Base-by-base conservation (phyloP, 495 filamentous ascomycete genomes). In the Penicillium maclennaniae region DNA sequence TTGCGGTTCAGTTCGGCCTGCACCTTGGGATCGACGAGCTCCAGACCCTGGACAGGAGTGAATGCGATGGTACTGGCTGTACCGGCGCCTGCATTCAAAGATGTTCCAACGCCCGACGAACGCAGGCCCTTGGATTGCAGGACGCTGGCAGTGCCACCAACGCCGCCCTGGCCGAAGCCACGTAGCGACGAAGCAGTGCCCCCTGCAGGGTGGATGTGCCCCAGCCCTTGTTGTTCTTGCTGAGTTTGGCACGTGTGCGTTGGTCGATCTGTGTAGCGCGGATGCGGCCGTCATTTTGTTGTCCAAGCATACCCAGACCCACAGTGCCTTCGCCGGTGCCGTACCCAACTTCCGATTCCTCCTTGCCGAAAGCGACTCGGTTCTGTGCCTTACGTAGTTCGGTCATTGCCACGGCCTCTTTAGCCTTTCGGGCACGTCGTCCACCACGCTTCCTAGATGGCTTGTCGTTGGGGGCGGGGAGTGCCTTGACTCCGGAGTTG, bases 191-290 rank as follows among this genome's bases (percentile, higher is more conserved):
- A 89, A 38, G 89, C 87, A 10, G 80, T 82, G 8, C 77, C 79
- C 37, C 67, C 69, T 58, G 81, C 67, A 25, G 87, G 6, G 88
- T 87, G 21, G 81, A 83, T 43, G 81, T 79, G 43, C 91, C 92
- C 95, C 95, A 98, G 41, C 93, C 95, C 62, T 95, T 91, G 72
- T 93, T 93, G 76, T 92, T 95, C 60, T 95, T 92, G 65, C 87
- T 90, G 26, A 97, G 81, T 66, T 89, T 95, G 34, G 95, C 93
- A 45, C 89, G 80, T 17, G 93, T 98, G 40, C 91, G 83, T 60
- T 95, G 89, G 66, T 98, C 95, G 62, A 97, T 89, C 68, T 97
- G 91, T 25, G 87, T 76, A 15, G 82, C 87, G 37, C 93, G 86
- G 51, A 98, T 87, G 10, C 89, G 86, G 23, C 93, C 95, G 51